phyloP scores from a whole-genome alignment of 164 flowering plant genomes.

The Cinnamomum micranthum region DNA sequence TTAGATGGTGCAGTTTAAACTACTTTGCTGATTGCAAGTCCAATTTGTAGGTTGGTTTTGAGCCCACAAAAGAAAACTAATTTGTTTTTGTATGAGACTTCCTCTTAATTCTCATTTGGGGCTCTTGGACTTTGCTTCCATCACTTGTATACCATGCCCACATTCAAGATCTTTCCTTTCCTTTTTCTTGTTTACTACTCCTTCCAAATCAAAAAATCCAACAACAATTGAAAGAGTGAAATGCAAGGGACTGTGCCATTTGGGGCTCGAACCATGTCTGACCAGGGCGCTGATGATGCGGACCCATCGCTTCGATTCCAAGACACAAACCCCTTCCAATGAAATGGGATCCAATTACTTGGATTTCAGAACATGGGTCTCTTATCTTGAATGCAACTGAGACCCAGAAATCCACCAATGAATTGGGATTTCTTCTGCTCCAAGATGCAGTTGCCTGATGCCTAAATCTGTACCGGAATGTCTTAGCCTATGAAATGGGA shows the following conservation, averaged over 20 bases:
- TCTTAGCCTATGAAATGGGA: not conserved
- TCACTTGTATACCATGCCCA: slow-evolving; percentile 39
- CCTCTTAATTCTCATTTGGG: slow-evolving; percentile 6
- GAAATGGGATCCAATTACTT: not conserved
- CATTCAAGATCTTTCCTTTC: slow-evolving; percentile 1
- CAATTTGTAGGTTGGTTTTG: not conserved
- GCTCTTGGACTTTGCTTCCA: slow-evolving; percentile 21
- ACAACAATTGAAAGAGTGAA: slow-evolving; percentile 7
- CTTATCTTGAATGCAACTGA: not conserved
- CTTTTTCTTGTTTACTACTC: slow-evolving; percentile 32
- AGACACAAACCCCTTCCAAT: not conserved
- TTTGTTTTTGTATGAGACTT: not conserved
- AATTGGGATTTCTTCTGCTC: not conserved
- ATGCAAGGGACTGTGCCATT: slow-evolving; percentile 12
- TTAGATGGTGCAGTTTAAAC: slow-evolving; percentile 25
- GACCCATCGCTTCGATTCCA: not conserved
- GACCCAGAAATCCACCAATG: not conserved
- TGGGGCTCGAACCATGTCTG: not conserved
- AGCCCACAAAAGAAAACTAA: not conserved
- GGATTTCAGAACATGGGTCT: not conserved
- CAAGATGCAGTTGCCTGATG: not conserved
- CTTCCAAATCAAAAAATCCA: slow-evolving; percentile 4
- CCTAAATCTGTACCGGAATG: not conserved
- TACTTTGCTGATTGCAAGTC: slow-evolving; percentile 18
- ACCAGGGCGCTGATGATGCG: not conserved